These are phyloP conservation scores for Patellaria atrata DNA, from an alignment of 495 filamentous ascomycete genomes.

Conservation along the genomic window DNA sequence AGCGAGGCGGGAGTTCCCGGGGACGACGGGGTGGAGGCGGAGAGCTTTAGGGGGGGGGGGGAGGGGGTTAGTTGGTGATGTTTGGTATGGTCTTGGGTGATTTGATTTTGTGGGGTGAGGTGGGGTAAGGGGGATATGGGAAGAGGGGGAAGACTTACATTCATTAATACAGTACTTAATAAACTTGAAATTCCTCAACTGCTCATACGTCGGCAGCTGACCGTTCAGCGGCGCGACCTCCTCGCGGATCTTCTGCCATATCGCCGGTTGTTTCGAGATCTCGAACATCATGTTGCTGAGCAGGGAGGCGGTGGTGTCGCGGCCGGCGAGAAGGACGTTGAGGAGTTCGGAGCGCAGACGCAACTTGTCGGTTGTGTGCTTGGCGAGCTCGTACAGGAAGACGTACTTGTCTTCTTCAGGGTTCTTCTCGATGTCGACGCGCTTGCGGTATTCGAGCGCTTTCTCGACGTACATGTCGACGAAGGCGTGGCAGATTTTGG, in stretches of 20 bases:
- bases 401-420: slow-evolving; percentile 21
- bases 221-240: slow-evolving; percentile 19
- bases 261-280: slow-evolving; percentile 18
- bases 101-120: background rate
- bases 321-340: slow-evolving; percentile 26
- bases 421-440: slow-evolving; percentile 10
- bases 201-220: slow-evolving; percentile 18
- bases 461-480: slow-evolving; percentile 31
- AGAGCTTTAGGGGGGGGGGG: slow-evolving; percentile 18
- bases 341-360: slow-evolving; percentile 25
- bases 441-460: slow-evolving; percentile 14
- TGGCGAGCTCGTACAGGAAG: slow-evolving; percentile 27
- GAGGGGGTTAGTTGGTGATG: slow-evolving; percentile 3
- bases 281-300: slow-evolving; percentile 23
- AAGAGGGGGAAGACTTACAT: slow-evolving; percentile 11
- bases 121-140: background rate
- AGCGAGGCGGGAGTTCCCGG: slow-evolving; percentile 22
- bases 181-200: slow-evolving; percentile 24
- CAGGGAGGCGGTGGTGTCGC: slow-evolving; percentile 32
- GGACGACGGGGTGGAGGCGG: slow-evolving; percentile 25
- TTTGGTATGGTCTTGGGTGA: background rate
- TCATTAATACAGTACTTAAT: slow-evolving; percentile 24
- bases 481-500: slow-evolving; percentile 35
- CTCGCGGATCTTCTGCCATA: slow-evolving; percentile 19
- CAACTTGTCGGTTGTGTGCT: slow-evolving; percentile 24